These are phyloP conservation scores for Cardamine resedifolia DNA, from an alignment of 345 rosid species.

Conservation along the genomic window DNA sequence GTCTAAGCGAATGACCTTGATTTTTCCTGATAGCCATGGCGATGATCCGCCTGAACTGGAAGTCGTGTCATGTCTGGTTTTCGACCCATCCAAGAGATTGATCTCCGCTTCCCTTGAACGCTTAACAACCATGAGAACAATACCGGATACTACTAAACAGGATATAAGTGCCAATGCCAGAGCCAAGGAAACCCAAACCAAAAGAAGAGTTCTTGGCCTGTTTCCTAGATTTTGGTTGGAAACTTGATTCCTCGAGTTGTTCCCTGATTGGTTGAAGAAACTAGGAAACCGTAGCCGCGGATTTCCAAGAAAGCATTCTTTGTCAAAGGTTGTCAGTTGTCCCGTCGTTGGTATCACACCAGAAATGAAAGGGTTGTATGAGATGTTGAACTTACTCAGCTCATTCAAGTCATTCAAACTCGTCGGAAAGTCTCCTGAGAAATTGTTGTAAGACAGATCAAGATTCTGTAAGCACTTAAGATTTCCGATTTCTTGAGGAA, in stretches of 20 bases:
- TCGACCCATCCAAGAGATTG: constrained; percentile 52
- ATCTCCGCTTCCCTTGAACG: constrained; percentile 40
- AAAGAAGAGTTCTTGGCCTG: constrained; percentile 36
- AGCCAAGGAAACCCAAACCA: constrained; percentile 43
- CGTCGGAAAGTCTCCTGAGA: constrained; percentile 71
- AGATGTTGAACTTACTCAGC: constrained; percentile 80
- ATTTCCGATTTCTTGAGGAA: constrained; percentile 64
- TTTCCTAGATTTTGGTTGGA: constrained; percentile 8
- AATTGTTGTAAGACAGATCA: constrained; percentile 79
- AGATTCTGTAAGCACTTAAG: constrained; percentile 71
- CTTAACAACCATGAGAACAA: constrained; percentile 46
- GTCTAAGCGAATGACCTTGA: constrained; percentile 73
- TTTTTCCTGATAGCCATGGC: constrained; percentile 67
- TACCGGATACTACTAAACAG: constrained; percentile 48
- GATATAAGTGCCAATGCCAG: constrained; percentile 41
- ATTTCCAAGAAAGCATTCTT: constrained; percentile 71
- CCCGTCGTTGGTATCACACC: constrained; percentile 74
- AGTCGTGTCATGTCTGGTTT: constrained; percentile 49
- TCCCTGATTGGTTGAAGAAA: constrained; percentile 43
- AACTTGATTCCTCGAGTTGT: background rate
- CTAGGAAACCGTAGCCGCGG: constrained; percentile 59
- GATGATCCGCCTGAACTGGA: constrained; percentile 75
- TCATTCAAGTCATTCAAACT: constrained; percentile 60
- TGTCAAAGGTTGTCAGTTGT: constrained; percentile 71
- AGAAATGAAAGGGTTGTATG: constrained; percentile 69